Base-by-base conservation (phyloP, 805 yeast species). In the Hyphopichia homilentoma region DNA sequence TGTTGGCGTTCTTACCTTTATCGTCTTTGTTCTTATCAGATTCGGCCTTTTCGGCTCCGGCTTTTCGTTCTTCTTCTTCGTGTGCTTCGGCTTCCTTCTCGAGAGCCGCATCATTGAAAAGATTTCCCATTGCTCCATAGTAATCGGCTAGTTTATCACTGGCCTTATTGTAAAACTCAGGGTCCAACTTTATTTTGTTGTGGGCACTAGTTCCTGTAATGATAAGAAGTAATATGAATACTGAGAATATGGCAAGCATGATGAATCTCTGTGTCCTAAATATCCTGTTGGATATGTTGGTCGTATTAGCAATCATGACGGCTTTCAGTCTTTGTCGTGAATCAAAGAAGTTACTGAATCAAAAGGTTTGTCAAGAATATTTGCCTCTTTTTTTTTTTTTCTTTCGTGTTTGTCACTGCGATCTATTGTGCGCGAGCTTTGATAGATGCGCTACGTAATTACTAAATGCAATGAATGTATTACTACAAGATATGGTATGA, bases 251-350 rank as follows among this genome's bases (percentile, higher is more conserved):
- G 5, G 45, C 20, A 9, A 56, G 9, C 5, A 50, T 39, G 16
- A 63, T 38, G 29, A 52, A 41, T 23, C 60, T 44, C 38, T 60
- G 68, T 7, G 58, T 52, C 33, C 59, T 47, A 42, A 65, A 59
- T 30, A 64, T 34, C 28, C 60, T 39, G 29, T 47, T 48, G 5
- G 59, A 42, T 7, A 61, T 47, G 3, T 43, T 35, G 11, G 64
- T 52, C 5, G 65, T 45, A 31, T 56, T 58, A 14, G 50, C 52
- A 24, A 36, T 26, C 44, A 41, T 40, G 4, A 21, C 28, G 15
- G 30, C 5, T n/a, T 15, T n/a, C n/a, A n/a, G n/a, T n/a, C n/a
- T n/a, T n/a, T n/a, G n/a, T n/a, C n/a, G n/a, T n/a, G n/a, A n/a
- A n/a, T n/a, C n/a, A n/a, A n/a, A n/a, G n/a, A n/a, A n/a, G n/a